These are phyloP conservation scores for Aspergillus bombycis DNA, from an alignment of 2,329 filamentous ascomycete species.

Conservation along the genomic window DNA sequence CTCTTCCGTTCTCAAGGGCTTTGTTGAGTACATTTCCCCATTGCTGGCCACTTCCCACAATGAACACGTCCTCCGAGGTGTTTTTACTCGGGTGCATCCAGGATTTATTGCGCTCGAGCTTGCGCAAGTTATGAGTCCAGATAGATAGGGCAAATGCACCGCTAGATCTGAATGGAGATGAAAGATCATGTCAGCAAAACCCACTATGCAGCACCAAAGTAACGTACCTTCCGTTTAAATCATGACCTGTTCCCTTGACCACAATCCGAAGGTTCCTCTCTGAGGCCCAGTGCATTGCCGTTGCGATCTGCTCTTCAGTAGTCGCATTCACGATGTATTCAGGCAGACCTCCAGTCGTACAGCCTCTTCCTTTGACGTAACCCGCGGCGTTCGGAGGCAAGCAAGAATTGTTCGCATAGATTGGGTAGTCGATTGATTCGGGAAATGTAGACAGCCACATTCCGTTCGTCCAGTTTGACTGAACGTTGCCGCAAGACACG, in stretches of 20 bases:
- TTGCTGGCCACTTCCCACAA: conserved; percentile 22
- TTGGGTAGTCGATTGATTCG: conserved; percentile 33
- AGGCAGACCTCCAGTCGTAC: conserved; percentile 33
- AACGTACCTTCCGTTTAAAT: conserved; percentile 27
- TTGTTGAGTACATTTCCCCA: conserved; percentile 17
- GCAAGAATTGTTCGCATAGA: conserved; percentile 40
- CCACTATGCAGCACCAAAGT: too few species aligned
- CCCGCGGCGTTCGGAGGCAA: conserved; percentile 30
- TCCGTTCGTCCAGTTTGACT: conserved; percentile 32
- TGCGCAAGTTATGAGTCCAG: conserved; percentile 52
- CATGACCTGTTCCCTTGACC: conserved; percentile 31
- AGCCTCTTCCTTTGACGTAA: conserved; percentile 29
- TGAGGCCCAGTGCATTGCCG: conserved; percentile 33
- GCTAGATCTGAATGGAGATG: conserved; percentile 33
- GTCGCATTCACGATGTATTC: conserved; percentile 40
- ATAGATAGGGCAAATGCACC: conserved; percentile 50
- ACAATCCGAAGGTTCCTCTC: conserved; percentile 28
- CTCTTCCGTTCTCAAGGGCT: conserved; percentile 24
- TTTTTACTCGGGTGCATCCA: conserved; percentile 20
- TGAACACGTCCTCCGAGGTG: conserved; percentile 14
- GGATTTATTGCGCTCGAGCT: conserved; percentile 28
- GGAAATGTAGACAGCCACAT: conserved; percentile 35
- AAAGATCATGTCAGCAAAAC: background rate
- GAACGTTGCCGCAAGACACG: conserved; percentile 27
- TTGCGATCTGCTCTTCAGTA: conserved; percentile 29